Base-by-base conservation (phyloP, 2,329 filamentous ascomycete species). In the Dactylellina parvicollis region DNA sequence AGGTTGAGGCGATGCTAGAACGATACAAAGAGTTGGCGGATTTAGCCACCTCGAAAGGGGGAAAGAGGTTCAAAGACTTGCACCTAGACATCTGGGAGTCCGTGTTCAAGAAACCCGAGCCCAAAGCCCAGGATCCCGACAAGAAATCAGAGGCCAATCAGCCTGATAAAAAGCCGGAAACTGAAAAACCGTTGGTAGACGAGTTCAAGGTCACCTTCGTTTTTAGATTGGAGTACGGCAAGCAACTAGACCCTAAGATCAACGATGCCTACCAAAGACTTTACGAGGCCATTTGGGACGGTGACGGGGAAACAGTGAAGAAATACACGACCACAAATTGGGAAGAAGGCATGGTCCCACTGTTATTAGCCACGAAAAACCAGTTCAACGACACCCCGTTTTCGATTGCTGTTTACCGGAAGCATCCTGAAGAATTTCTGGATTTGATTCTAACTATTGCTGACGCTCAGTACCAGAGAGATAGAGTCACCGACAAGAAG, bases 251-350 rank as follows among this genome's bases (percentile, higher is more conserved):
- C 22, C 79, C 76, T n/a, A 18, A 74, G 18, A 57, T 56, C 9
- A 32, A 28, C 1, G 34, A 20, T 10, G 42, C 12, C 4, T 60
- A 54, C 42, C 26, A 18, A 4, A 20, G 47, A 4, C 10, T 34
- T 32, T 90, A 91, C 78, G 87, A 94, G 78, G 90, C 90, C 36
- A 87, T 87, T 3, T 94, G 90, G 90, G 77, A 77, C 2, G 89
- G 88, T 14, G 86, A 95, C 76, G 75, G 38, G 28, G 52, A 57
- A 10, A 22, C 4, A 9, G 20, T 69, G 8, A 14, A 22, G 10
- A 55, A 47, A 30, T 65, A 65, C 18, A 65, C 61, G 1, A 56
- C 61, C 9, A 56, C 46, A 24, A 54, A 46, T 38, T 65, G 61
- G 61, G 64, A 59, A 86, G 0, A 86, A 82, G 1, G 86, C 94